Conservation (phyloP, 2,329 filamentous ascomycete genomes). For the Aspergillus carbonarius region DNA sequence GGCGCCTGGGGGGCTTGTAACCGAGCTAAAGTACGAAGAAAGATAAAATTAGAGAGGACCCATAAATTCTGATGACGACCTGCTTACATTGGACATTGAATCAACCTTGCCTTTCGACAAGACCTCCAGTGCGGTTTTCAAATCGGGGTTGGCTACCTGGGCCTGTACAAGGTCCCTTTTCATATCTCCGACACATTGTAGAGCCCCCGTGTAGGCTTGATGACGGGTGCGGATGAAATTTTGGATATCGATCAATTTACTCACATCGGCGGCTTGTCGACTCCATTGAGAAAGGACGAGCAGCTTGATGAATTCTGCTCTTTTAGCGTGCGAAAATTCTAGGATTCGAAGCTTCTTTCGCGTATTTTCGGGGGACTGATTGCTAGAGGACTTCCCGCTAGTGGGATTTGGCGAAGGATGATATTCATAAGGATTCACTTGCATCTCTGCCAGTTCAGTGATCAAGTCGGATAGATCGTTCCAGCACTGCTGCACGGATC, state of each 20-base stretch:
- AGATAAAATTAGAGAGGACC: slow-evolving; percentile 17
- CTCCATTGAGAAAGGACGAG: slow-evolving; percentile 91
- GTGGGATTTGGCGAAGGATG: slow-evolving; percentile 15
- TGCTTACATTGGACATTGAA: slow-evolving; percentile 74
- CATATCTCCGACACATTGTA: slow-evolving; percentile 66
- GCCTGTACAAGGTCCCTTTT: slow-evolving; percentile 71
- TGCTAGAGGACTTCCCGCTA: slow-evolving; percentile 33
- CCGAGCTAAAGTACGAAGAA: slow-evolving; percentile 55
- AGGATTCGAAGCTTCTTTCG: slow-evolving; percentile 74
- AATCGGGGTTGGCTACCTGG: slow-evolving; percentile 82
- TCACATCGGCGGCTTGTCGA: slow-evolving; percentile 72
- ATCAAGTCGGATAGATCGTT: slow-evolving; percentile 73
- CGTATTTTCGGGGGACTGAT: slow-evolving; percentile 58
- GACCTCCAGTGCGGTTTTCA: slow-evolving; percentile 84
- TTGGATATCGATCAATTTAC: slow-evolving; percentile 84
- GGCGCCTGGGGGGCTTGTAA: slow-evolving; percentile 71
- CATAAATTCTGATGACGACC: slow-evolving; percentile 5
- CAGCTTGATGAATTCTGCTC: slow-evolving; percentile 89
- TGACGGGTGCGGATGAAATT: slow-evolving; percentile 68
- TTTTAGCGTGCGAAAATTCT: slow-evolving; percentile 74
- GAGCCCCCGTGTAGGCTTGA: slow-evolving; percentile 58
- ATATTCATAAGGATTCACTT: slow-evolving; percentile 52
- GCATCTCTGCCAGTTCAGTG: slow-evolving; percentile 66
- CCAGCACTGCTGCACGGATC: slow-evolving; percentile 80
- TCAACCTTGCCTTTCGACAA: slow-evolving; percentile 74